Evolutionary conservation across 768 basidiomycete genomes (phyloP).

Genomic region (Mycena vulgaris): DNA sequence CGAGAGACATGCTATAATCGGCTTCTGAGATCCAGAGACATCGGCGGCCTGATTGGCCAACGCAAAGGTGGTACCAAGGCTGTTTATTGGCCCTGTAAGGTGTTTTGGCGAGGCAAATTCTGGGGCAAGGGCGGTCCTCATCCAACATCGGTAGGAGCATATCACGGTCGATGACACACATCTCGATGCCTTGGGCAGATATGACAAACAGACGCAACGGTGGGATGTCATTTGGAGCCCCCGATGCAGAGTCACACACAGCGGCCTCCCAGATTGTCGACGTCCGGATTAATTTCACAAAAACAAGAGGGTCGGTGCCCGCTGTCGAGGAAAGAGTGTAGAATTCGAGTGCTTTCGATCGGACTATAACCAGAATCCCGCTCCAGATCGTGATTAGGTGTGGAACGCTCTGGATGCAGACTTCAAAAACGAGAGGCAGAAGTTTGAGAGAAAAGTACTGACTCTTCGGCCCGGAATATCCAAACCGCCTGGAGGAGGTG

Average conservation of each 20-base stretch:
- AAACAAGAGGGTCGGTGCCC: not conserved
- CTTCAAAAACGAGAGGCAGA: not conserved
- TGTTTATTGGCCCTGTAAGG: not conserved
- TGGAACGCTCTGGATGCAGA: slow-evolving; percentile 1
- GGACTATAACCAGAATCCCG: not conserved
- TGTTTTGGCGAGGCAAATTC: not conserved
- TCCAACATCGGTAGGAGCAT: not conserved
- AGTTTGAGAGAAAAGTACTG: not conserved
- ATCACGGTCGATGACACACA: not conserved
- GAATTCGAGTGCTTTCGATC: not conserved
- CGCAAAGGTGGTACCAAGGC: slow-evolving; percentile 8
- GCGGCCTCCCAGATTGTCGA: slow-evolving; percentile 5
- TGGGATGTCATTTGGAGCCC: not conserved
- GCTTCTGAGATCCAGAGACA: slow-evolving; percentile 15
- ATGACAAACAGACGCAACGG: slow-evolving; percentile 1
- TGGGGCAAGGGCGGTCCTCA: not conserved
- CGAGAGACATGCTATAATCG: not conserved
- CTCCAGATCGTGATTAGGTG: slow-evolving; percentile 9
- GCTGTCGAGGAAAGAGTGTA: not conserved
- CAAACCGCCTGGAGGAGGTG: not conserved
- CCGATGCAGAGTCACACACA: not conserved
- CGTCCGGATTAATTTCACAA: not conserved
- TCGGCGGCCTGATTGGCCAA: not conserved
- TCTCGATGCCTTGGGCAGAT: not conserved
- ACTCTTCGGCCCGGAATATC: not conserved